Conservation (phyloP, 306 rosid species). For the Biancaea sappan region DNA sequence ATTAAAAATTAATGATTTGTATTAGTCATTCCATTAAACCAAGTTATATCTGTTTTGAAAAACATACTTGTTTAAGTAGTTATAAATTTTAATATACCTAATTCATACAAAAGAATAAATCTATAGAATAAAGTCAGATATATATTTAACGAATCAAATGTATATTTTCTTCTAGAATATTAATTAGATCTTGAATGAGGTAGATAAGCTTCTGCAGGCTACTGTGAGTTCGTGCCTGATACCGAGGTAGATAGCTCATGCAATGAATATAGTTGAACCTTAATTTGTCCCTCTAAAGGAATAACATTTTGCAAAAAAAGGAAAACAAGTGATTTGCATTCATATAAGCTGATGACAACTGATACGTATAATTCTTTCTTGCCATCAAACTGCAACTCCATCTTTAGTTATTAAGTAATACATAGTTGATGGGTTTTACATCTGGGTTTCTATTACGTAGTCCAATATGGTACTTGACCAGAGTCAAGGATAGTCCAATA, state of each 20-base stretch:
- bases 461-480: conserved; percentile 2
- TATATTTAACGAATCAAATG: no score
- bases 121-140: no score
- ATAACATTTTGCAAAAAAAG: conserved; percentile 24
- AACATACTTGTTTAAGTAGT: no score
- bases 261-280: conserved; percentile 66
- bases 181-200: conserved; percentile 66
- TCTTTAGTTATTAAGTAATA: conserved; percentile 25
- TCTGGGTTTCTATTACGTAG: background rate
- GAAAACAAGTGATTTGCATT: conserved; percentile 32
- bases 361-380: conserved; percentile 29
- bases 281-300: conserved; percentile 1
- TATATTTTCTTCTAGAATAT: no score
- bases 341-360: background rate
- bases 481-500: background rate
- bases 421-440: conserved; percentile 15
- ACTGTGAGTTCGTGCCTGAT: no score
- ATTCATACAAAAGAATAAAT: no score
- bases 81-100: no score
- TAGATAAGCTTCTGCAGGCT: conserved; percentile 62
- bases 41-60: no score
- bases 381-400: conserved; percentile 32
- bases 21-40: no score
- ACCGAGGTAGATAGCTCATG: conserved; percentile 83
- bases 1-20: no score